These are phyloP conservation scores for Lunasporangiospora selenospora DNA, from an alignment of 192 early-diverging fungal species.

Conservation along the genomic window DNA sequence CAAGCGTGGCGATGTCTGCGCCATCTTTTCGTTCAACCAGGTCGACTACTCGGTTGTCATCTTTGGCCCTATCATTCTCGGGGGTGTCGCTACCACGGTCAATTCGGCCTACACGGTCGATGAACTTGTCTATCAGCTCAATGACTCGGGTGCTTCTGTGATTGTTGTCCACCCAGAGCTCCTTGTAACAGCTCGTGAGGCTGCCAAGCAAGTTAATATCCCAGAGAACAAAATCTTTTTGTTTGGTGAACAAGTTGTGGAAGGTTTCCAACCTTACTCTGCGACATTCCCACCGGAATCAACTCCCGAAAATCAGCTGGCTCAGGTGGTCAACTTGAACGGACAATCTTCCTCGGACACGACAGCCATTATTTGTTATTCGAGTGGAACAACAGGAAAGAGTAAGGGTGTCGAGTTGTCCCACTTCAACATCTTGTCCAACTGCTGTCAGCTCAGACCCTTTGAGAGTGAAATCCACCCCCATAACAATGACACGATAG, in stretches of 20 bases:
- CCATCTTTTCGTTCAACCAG: constrained; percentile 73
- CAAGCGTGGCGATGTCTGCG: constrained; percentile 69
- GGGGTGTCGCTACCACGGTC: constrained; percentile 70
- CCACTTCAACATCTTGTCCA: constrained; percentile 79
- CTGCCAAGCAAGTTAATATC: constrained; percentile 22
- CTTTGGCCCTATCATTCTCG: constrained; percentile 35
- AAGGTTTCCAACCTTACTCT: constrained; percentile 3
- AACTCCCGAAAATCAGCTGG: constrained; percentile 1
- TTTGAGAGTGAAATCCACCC: constrained; percentile 47
- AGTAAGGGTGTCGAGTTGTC: constrained; percentile 86
- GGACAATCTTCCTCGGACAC: neutral
- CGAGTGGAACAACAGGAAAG: constrained; percentile 62
- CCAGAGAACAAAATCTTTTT: constrained; percentile 20
- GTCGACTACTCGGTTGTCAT: constrained; percentile 15
- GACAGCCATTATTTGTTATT: constrained; percentile 70
- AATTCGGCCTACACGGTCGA: constrained; percentile 81
- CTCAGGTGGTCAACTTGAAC: neutral
- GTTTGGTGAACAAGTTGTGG: neutral
- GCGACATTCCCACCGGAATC: neutral
- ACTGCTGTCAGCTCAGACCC: constrained; percentile 61
- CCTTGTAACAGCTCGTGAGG: constrained; percentile 27
- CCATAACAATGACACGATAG: constrained; percentile 4
- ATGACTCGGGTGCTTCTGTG: constrained; percentile 65
- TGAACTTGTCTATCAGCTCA: constrained; percentile 78
- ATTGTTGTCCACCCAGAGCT: constrained; percentile 57